phyloP scores from a whole-genome alignment of 2,329 filamentous ascomycete species.

The Talaromyces atroroseus region DNA sequence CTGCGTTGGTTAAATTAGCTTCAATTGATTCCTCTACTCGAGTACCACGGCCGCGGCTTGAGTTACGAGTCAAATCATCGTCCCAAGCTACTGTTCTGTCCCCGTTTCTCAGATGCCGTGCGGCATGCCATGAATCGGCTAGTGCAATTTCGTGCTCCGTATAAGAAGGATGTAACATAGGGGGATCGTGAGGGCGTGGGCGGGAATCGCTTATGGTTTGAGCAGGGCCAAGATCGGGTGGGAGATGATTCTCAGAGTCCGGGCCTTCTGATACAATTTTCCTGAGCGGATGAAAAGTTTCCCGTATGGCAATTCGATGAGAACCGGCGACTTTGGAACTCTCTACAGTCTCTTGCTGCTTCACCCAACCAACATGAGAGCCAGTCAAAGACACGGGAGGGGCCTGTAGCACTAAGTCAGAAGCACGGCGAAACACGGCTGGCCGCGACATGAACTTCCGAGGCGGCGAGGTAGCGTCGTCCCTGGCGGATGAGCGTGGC shows the following conservation, averaged over 20 bases:
- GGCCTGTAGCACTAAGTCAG: conserved; percentile 20
- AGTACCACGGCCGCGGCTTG: conserved; percentile 39
- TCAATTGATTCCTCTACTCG: conserved; percentile 59
- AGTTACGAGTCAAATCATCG: conserved; percentile 30
- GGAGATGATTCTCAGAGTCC: conserved; percentile 17
- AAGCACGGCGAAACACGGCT: conserved; percentile 16
- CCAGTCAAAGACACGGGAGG: conserved; percentile 25
- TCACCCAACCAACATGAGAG: conserved; percentile 22
- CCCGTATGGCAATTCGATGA: conserved; percentile 15
- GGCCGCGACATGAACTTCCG: conserved; percentile 15
- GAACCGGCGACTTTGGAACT: conserved; percentile 15
- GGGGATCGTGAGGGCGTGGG: conserved; percentile 17
- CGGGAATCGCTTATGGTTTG: conserved; percentile 22
- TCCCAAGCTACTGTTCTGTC: conserved; percentile 22
- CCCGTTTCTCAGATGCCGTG: conserved; percentile 18
- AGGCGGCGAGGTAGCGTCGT: conserved; percentile 20
- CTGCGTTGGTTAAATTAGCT: conserved; percentile 55
- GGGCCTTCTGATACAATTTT: conserved; percentile 21
- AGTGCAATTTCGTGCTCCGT: conserved; percentile 14
- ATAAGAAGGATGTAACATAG: conserved; percentile 19
- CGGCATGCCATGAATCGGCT: conserved; percentile 17
- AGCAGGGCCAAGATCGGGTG: conserved; percentile 15
- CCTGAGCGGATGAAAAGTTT: conserved; percentile 19
- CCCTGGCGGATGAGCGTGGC: conserved; percentile 18
- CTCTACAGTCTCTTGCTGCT: conserved; percentile 20